A percentile compares a stretch with the other conserved stretches of the same genome.
Conservation (phyloP, 805 yeast species). For the Sugiyamaella qingdaonensis region DNA sequence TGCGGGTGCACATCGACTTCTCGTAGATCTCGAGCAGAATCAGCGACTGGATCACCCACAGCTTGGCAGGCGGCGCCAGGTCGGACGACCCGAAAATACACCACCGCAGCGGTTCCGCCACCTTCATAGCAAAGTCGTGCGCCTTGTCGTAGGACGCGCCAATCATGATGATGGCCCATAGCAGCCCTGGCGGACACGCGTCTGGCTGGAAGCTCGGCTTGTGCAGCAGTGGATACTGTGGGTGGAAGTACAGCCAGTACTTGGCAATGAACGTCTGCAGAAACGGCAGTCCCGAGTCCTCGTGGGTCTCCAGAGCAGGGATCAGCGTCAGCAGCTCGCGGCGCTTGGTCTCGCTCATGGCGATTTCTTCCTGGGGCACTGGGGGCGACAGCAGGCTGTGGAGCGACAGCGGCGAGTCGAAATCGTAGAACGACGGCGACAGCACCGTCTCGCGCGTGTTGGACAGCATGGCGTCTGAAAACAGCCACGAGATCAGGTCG, state of each 20-base stretch:
- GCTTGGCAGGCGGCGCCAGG: conserved; percentile 69
- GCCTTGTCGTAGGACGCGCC: conserved; percentile 46
- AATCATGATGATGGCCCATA: conserved; percentile 52
- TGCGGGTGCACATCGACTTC: conserved; percentile 63
- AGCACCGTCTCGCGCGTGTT: conserved; percentile 25
- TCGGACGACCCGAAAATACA: conserved; percentile 64
- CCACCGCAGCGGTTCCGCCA: conserved; percentile 63
- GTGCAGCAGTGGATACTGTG: conserved; percentile 57
- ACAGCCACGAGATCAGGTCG: conserved; percentile 35
- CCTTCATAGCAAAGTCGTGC: conserved; percentile 39
- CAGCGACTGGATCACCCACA: conserved; percentile 74
- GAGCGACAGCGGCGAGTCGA: conserved; percentile 39
- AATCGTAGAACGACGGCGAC: conserved; percentile 26
- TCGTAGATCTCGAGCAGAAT: conserved; percentile 74
- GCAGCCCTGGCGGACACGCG: conserved; percentile 44
- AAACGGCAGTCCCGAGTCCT: conserved; percentile 32
- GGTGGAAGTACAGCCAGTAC: conserved; percentile 59
- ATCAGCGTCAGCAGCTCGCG: conserved; percentile 23
- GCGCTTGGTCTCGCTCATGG: conserved; percentile 31
- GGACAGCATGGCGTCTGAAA: conserved; percentile 33
- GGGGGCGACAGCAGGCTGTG: conserved; percentile 38
- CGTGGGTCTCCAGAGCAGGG: conserved; percentile 34
- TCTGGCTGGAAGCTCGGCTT: conserved; percentile 53
- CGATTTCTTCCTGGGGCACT: conserved; percentile 33
- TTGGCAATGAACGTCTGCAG: conserved; percentile 27